A percentile compares a stretch with the other conserved stretches of the same genome.
Conservation (phyloP, 2,329 filamentous ascomycete genomes). For the Pseudogymnoascus sp. region DNA sequence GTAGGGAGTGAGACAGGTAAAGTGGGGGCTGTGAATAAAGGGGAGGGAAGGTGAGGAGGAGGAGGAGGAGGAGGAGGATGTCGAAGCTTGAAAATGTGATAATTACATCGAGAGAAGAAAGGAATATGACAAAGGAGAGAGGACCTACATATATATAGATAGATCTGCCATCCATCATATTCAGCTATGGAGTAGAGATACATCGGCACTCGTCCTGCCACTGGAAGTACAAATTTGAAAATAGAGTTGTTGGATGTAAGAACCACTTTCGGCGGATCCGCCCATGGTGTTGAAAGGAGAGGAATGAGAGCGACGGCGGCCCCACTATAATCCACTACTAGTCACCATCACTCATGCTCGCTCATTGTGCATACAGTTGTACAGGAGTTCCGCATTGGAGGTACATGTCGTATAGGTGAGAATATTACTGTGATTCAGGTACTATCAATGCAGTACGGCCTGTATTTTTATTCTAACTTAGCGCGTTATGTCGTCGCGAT, state of each 20-base stretch:
- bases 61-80: neutral
- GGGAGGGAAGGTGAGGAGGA: too few species aligned
- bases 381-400: neutral
- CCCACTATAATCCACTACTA: neutral
- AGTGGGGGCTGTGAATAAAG: neutral
- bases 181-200: neutral
- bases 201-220: neutral
- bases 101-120: slow-evolving; percentile 11
- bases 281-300: neutral
- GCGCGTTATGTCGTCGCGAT: neutral
- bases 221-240: neutral
- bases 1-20: neutral
- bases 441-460: neutral
- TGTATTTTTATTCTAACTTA: neutral
- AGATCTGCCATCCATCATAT: slow-evolving; percentile 10
- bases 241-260: neutral
- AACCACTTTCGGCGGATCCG: neutral
- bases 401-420: neutral
- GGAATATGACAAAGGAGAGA: slow-evolving; percentile 24
- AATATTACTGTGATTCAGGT: neutral
- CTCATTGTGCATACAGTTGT: neutral
- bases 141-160: slow-evolving; percentile 34
- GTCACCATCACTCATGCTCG: neutral
- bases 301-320: neutral
- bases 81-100: neutral